phyloP scores from a whole-genome alignment of 306 rosid genomes.

The Erythrophleum fordii region DNA sequence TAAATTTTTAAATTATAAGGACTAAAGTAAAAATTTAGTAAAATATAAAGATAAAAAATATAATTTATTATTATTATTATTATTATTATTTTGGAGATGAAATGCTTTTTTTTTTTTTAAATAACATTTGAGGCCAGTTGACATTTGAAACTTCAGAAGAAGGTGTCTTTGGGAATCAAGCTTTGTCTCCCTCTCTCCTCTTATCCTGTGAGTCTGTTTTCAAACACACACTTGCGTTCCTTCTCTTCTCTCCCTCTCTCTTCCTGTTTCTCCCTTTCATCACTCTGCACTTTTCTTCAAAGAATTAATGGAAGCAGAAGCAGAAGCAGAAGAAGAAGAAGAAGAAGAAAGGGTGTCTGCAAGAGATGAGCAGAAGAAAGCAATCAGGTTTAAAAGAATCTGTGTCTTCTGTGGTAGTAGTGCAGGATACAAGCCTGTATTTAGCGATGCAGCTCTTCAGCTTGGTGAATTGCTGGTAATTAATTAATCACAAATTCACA shows the following conservation, averaged over 20 bases:
- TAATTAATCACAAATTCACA: constrained; percentile 14
- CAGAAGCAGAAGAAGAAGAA: too few species aligned
- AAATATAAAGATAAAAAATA: too few species aligned
- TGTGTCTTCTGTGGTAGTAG: constrained; percentile 79
- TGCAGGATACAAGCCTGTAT: constrained; percentile 59
- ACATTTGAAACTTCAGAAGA: neutral
- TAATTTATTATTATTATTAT: too few species aligned
- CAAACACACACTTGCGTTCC: too few species aligned
- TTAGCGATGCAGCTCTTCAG: constrained; percentile 63
- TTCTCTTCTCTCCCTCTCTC: too few species aligned
- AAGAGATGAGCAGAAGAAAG: constrained; percentile 39
- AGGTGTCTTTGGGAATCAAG: constrained; percentile 27
- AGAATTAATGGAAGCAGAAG: constrained; percentile 59
- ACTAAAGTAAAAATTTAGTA: too few species aligned
- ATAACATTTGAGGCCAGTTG: neutral
- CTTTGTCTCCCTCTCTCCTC: constrained; percentile 31
- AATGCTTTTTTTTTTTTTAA: too few species aligned
- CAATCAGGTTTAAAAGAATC: constrained; percentile 56
- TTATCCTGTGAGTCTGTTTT: constrained; percentile 13
- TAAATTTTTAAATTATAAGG: too few species aligned
- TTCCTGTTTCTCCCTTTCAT: constrained; percentile 18
- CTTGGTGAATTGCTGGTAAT: constrained; percentile 67
- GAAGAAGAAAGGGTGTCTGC: constrained; percentile 44
- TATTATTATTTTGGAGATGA: too few species aligned
- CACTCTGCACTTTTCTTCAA: neutral